These are phyloP conservation scores for Apiotrichum gracile DNA, from an alignment of 1,284 basidiomycete species.

Conservation along the genomic window DNA sequence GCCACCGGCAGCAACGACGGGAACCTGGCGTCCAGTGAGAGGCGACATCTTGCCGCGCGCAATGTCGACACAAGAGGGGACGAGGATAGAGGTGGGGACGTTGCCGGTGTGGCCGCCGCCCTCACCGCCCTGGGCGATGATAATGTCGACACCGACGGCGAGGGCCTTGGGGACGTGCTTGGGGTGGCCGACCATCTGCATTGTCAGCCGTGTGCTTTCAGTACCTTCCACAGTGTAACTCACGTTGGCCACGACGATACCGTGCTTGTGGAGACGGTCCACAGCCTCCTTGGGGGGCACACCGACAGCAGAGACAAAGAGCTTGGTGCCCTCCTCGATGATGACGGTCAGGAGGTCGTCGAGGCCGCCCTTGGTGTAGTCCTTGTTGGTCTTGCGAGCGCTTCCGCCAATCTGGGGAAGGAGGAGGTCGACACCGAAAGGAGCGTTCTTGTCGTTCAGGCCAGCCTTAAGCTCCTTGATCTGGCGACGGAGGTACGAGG, in stretches of 20 bases:
- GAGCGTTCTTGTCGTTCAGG: constrained; percentile 51
- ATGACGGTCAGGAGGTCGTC: constrained; percentile 72
- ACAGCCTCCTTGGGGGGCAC: constrained; percentile 72
- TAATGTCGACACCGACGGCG: constrained; percentile 72
- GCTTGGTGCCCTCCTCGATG: constrained; percentile 71
- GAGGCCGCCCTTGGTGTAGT: constrained; percentile 61
- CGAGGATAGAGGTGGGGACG: constrained; percentile 39
- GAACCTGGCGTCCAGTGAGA: constrained; percentile 70
- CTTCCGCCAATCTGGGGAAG: constrained; percentile 73
- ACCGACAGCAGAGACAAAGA: constrained; percentile 76
- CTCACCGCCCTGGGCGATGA: constrained; percentile 82
- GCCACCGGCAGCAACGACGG: constrained; percentile 78
- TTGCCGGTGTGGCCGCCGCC: constrained; percentile 62
- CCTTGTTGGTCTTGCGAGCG: constrained; percentile 72
- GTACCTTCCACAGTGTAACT: not conserved
- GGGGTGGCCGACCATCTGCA: constrained; percentile 76
- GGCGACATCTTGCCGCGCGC: constrained; percentile 67
- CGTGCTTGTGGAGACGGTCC: constrained; percentile 69
- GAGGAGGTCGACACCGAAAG: constrained; percentile 81
- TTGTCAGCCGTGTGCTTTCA: constrained; percentile 24
- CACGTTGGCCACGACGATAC: constrained; percentile 76
- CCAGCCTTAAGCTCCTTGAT: constrained; percentile 67
- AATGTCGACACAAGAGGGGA: constrained; percentile 72
- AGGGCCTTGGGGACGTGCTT: constrained; percentile 79
- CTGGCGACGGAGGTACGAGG: constrained; percentile 50